Evolutionary conservation across 306 rosid genomes (phyloP).

Genomic region (Prunus persica): DNA sequence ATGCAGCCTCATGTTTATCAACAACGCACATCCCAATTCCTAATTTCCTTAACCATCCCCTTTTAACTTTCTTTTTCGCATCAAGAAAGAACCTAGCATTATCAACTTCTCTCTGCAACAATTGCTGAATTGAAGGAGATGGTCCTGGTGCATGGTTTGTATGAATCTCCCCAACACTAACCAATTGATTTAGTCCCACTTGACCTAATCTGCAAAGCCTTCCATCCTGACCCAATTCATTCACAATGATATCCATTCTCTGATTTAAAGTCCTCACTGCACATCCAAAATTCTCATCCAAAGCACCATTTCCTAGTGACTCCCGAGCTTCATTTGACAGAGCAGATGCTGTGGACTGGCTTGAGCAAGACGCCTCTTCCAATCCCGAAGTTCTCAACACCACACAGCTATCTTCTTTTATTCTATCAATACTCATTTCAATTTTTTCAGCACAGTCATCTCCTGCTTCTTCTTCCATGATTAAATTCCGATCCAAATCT

Average conservation of each 20-base stretch:
- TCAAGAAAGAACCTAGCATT: slow-evolving; percentile 30
- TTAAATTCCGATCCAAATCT: slow-evolving; percentile 31
- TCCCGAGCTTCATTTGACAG: slow-evolving; percentile 34
- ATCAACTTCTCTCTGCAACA: slow-evolving; percentile 45
- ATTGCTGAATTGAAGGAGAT: slow-evolving; percentile 45
- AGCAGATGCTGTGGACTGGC: slow-evolving; percentile 33
- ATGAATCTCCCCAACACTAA: slow-evolving; percentile 44
- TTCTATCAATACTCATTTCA: slow-evolving; percentile 38
- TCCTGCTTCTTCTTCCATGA: slow-evolving; percentile 21
- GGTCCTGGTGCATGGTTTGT: slow-evolving; percentile 28
- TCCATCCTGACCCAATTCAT: slow-evolving; percentile 46
- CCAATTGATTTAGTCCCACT: slow-evolving; percentile 42
- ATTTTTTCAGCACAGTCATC: slow-evolving; percentile 15
- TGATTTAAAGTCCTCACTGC: slow-evolving; percentile 49
- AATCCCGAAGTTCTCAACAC: slow-evolving; percentile 42
- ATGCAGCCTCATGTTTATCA: slow-evolving; percentile 31
- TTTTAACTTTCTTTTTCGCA: slow-evolving; percentile 42
- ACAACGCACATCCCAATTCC: slow-evolving; percentile 51
- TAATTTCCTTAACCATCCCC: slow-evolving; percentile 58
- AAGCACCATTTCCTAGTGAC: slow-evolving; percentile 27
- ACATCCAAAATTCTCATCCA: slow-evolving; percentile 34
- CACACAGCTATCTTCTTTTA: slow-evolving; percentile 39
- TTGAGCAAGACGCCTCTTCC: slow-evolving; percentile 37
- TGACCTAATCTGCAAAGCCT: slow-evolving; percentile 36
- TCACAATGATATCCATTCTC: slow-evolving; percentile 48